Base-by-base conservation (phyloP, 2,329 filamentous ascomycete species). In the Paradendryphiella salina region DNA sequence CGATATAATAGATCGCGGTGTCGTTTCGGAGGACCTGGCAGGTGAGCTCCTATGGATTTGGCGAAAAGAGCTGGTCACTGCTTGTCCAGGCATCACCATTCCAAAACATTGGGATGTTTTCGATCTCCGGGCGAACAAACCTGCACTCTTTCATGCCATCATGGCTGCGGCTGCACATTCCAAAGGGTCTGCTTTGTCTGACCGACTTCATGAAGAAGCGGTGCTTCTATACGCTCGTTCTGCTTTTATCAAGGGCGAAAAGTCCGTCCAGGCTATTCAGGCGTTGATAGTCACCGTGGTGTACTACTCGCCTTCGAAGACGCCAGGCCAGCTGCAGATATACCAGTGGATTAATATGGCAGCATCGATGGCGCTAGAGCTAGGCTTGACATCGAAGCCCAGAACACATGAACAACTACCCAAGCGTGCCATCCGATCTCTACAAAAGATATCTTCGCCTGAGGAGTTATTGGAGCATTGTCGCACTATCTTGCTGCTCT, bases 381-480 rank as follows among this genome's bases (percentile, higher is more conserved):
- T 73, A n/a, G 70, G 70, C 9, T 50, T 73, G 37, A 66, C 69
- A 3, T 68, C 66, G 3, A 73, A 72, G 49, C 69, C 70, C 7
- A 57, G 68, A 40, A 73, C 67, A n/a, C 69, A 71, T 41, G 68
- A 73, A 43, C 67, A 73, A 43, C 35, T 73, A n/a, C 70, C 70
- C 0, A 70, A 71, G 47, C 52, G 69, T 45, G 65, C 65, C 0
- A 67, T 69, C 18, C 56, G 61, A 29, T 65, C 65, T 17, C 47
- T 70, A 8, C 68, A 71, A 36, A 63, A 63, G 29, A 71, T 73
- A 29, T 71, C 68, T 1, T 71, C 69, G 3, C 56, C 66, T 9
- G 68, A 70, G 26, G 69, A 71, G 36, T 50, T 73, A 5, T 53
- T 71, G 4, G 70, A 73, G 36, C 66, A 72, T 44, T 71, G 68